Conservation (phyloP, 73 alveolate species). For the Paramecium bursaria region DNA sequence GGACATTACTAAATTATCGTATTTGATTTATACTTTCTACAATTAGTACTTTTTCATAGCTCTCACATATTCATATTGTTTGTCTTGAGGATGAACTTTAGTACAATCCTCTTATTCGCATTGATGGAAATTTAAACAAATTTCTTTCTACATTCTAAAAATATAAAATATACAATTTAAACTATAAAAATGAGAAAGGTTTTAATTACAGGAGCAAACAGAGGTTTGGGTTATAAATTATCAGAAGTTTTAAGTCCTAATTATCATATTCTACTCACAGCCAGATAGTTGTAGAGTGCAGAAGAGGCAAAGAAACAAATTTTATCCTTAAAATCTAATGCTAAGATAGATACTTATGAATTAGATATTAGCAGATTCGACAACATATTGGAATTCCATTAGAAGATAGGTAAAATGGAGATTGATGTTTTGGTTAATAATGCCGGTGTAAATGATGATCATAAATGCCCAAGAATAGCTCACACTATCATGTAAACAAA, state of each 20-base stretch:
- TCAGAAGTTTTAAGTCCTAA: conserved; percentile 60
- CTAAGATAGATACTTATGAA: conserved; percentile 46
- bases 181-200: conserved; percentile 69
- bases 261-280: conserved; percentile 55
- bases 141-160: too few relatives aligned
- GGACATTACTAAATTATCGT: too few relatives aligned
- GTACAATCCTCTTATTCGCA: too few relatives aligned
- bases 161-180: background rate
- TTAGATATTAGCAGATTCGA: conserved; percentile 63
- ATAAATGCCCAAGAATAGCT: conserved; percentile 43
- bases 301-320: conserved; percentile 48
- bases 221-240: conserved; percentile 72
- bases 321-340: conserved; percentile 16
- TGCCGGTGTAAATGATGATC: conserved; percentile 71
- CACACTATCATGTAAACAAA: conserved; percentile 63
- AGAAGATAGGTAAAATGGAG: conserved; percentile 56
- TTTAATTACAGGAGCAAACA: conserved; percentile 74
- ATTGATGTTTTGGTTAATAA: conserved; percentile 74
- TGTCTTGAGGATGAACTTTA: too few relatives aligned
- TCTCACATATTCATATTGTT: too few relatives aligned
- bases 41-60: too few relatives aligned
- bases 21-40: too few relatives aligned
- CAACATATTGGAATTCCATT: conserved; percentile 20
- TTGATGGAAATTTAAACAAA: too few relatives aligned
- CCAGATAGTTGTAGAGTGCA: conserved; percentile 60